Evolutionary conservation across 2,329 filamentous ascomycete species (phyloP).

Genomic region (Verticillium isaacii): DNA sequence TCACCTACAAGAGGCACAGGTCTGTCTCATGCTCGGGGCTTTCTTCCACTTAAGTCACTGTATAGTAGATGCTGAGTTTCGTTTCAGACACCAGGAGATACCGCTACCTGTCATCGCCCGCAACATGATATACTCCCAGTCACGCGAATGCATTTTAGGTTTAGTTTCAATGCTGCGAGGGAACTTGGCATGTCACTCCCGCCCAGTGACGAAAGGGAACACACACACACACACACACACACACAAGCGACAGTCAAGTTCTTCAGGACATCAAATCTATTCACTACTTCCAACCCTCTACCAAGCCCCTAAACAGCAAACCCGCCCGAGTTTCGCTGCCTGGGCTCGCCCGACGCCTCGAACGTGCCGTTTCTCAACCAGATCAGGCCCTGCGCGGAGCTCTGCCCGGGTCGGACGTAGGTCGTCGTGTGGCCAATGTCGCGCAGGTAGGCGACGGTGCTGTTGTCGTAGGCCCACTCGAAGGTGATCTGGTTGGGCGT

Average conservation of each 20-base stretch:
- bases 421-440: slow-evolving; percentile 69
- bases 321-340: slow-evolving; percentile 70
- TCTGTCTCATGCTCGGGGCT: too few species aligned
- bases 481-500: slow-evolving; percentile 64
- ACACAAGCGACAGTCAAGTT: neutral
- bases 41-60: too few species aligned
- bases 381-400: slow-evolving; percentile 69
- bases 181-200: too few species aligned
- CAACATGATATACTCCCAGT: too few species aligned
- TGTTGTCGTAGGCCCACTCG: slow-evolving; percentile 69
- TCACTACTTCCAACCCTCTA: neutral
- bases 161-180: too few species aligned
- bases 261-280: neutral
- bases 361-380: slow-evolving; percentile 61
- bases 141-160: too few species aligned
- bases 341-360: slow-evolving; percentile 78
- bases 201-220: too few species aligned
- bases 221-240: neutral
- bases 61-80: too few species aligned
- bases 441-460: slow-evolving; percentile 62
- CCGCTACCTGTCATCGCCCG: too few species aligned
- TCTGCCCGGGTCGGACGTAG: slow-evolving; percentile 61
- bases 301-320: slow-evolving; percentile 35
- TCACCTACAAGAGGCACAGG: too few species aligned
- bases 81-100: too few species aligned